Conservation (phyloP, 1,139 yeast species). For the Taphrina wiesneri region DNA sequence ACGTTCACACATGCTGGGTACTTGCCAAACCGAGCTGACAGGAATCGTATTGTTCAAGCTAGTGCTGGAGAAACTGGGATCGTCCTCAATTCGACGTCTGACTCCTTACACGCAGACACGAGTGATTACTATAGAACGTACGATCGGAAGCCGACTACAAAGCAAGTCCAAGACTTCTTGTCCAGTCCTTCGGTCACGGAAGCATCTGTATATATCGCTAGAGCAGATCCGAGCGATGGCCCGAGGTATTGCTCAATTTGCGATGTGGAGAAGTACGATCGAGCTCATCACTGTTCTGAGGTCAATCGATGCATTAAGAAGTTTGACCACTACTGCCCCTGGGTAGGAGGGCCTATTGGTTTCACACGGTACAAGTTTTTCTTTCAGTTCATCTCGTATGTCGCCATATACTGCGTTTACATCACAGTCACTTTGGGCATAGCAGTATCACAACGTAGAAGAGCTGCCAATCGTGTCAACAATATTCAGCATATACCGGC, state of each 20-base stretch:
- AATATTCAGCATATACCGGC: slow-evolving; percentile 20
- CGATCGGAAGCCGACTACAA: slow-evolving; percentile 4
- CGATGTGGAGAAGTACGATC: slow-evolving; percentile 78
- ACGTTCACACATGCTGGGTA: slow-evolving; percentile 30
- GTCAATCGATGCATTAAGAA: slow-evolving; percentile 67
- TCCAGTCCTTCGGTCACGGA: slow-evolving; percentile 1
- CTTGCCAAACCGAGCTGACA: slow-evolving; percentile 43
- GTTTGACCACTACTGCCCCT: slow-evolving; percentile 83
- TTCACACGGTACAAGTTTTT: slow-evolving; percentile 72
- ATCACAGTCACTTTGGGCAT: slow-evolving; percentile 41
- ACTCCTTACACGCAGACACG: not conserved
- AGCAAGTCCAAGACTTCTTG: slow-evolving; percentile 7
- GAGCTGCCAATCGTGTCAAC: slow-evolving; percentile 5
- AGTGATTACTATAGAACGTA: slow-evolving; percentile 5
- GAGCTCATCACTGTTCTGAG: slow-evolving; percentile 76
- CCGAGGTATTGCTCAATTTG: slow-evolving; percentile 71
- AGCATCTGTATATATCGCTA: slow-evolving; percentile 3
- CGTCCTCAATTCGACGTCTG: not conserved
- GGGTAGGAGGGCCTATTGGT: slow-evolving; percentile 88
- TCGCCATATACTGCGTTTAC: slow-evolving; percentile 52
- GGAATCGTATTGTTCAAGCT: slow-evolving; percentile 30
- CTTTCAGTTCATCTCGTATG: slow-evolving; percentile 65
- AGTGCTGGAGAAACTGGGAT: slow-evolving; percentile 13
- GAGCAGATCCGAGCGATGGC: slow-evolving; percentile 50
- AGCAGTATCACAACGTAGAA: slow-evolving; percentile 42